Percentiles rank a stretch among this genome's conserved stretches.
Conservation (phyloP, 352 stramenopile genomes). For the Phytophthora fragariaefolia region DNA sequence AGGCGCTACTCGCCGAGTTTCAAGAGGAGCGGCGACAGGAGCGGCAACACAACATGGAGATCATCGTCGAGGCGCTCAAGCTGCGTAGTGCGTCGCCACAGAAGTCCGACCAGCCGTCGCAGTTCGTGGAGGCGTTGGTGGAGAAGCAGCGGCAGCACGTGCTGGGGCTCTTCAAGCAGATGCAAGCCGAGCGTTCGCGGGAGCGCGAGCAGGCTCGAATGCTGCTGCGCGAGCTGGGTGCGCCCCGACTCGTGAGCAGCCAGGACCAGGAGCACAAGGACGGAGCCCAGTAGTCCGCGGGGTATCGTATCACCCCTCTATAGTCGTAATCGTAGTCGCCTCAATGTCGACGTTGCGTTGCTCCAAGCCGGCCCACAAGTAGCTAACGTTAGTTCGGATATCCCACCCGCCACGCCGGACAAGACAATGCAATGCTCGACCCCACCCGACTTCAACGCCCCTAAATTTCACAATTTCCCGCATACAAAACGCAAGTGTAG, state of each 20-base stretch:
- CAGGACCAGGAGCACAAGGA: constrained; percentile 35
- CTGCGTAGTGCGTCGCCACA: constrained; percentile 29
- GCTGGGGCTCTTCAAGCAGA: constrained; percentile 41
- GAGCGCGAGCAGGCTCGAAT: constrained; percentile 43
- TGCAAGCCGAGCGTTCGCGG: constrained; percentile 43
- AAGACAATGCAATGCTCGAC: too few relatives aligned
- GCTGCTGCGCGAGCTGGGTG: constrained; percentile 36
- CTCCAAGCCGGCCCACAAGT: too few relatives aligned
- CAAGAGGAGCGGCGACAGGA: constrained; percentile 51
- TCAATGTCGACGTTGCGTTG: constrained; percentile 40
- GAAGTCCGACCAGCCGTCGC: constrained; percentile 34
- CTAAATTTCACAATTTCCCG: neutral
- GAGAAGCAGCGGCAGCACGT: constrained; percentile 50
- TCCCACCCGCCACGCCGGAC: too few relatives aligned
- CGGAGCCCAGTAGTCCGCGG: too few relatives aligned
- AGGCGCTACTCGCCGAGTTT: constrained; percentile 44
- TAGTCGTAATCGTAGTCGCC: constrained; percentile 19
- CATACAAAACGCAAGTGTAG: neutral
- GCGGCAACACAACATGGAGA: constrained; percentile 46
- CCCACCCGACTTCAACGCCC: too few relatives aligned
- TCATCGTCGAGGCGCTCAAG: constrained; percentile 48
- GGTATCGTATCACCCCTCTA: too few relatives aligned
- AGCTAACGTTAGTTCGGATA: too few relatives aligned
- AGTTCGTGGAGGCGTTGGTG: constrained; percentile 41
- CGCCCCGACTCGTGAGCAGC: constrained; percentile 15